Conservation (phyloP, 805 yeast genomes). For the Hanseniaspora lindneri region DNA sequence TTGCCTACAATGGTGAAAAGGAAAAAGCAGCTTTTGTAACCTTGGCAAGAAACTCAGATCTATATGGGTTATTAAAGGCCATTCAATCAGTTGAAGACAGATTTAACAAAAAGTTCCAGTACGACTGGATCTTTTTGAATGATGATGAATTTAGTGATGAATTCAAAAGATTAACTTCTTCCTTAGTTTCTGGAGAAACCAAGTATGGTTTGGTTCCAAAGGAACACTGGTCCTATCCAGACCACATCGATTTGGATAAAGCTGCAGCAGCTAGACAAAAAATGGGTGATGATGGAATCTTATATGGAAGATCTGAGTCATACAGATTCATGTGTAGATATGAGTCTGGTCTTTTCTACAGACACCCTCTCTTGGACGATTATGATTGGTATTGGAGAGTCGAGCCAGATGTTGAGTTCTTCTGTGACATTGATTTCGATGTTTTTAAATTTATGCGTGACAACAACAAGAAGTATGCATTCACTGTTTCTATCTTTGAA, state of each 20-base stretch:
- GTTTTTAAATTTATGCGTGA: constrained; percentile 73
- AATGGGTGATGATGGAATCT: constrained; percentile 41
- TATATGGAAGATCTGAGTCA: constrained; percentile 55
- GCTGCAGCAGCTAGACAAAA: constrained; percentile 47
- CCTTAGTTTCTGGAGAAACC: constrained; percentile 64
- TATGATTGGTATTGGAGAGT: constrained; percentile 92
- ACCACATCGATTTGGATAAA: constrained; percentile 60
- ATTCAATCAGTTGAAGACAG: constrained; percentile 78
- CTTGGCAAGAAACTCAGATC: constrained; percentile 64
- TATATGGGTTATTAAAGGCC: constrained; percentile 48
- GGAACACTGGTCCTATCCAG: constrained; percentile 81
- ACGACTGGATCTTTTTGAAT: constrained; percentile 93
- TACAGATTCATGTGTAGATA: constrained; percentile 88
- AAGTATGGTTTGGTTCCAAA: constrained; percentile 70
- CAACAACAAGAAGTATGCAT: constrained; percentile 60
- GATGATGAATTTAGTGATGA: constrained; percentile 77
- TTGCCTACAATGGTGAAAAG: constrained; percentile 25
- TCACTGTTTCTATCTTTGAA: constrained; percentile 69
- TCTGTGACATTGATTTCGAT: constrained; percentile 74
- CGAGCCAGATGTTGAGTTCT: constrained; percentile 71
- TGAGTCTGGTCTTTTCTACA: constrained; percentile 81
- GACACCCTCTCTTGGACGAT: constrained; percentile 60
- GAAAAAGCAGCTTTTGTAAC: constrained; percentile 73
- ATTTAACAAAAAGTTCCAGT: constrained; percentile 66
- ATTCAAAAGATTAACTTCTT: constrained; percentile 54